phyloP scores from a whole-genome alignment of 345 rosid species.

The Rhodamnia rubescens region DNA sequence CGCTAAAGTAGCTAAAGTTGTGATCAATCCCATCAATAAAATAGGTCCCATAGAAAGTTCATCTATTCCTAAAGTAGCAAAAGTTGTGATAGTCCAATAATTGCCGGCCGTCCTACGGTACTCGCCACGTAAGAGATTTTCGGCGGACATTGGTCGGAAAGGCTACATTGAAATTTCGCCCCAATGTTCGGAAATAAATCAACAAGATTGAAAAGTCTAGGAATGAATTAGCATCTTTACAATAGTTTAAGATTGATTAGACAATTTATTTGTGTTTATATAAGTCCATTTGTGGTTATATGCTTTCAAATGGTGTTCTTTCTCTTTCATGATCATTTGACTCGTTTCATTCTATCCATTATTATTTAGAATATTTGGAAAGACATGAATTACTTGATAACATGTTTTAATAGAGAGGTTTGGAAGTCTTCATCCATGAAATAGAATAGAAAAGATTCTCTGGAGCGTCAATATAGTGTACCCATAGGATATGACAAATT shows the following conservation, averaged over 20 bases:
- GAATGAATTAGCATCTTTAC: neutral
- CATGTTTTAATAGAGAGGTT: neutral
- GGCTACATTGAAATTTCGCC: neutral
- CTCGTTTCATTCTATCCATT: neutral
- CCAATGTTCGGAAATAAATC: neutral
- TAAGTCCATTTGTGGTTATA: neutral
- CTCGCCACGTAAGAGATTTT: rapidly evolving
- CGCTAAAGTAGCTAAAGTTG: no score
- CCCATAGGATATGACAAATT: neutral
- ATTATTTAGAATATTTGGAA: neutral
- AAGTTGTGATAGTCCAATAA: neutral
- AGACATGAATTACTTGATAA: neutral
- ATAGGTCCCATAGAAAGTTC: no score
- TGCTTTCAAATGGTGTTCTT: neutral
- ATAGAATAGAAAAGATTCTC: neutral
- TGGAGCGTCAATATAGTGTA: neutral
- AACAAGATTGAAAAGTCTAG: neutral
- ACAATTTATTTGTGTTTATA: rapidly evolving
- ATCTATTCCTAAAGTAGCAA: no score
- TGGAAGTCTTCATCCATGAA: neutral
- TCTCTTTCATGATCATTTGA: neutral
- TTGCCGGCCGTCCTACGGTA: rapidly evolving
- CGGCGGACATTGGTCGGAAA: rapidly evolving
- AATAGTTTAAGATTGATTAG: neutral
- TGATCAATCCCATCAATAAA: no score